phyloP scores from a whole-genome alignment of 2,329 filamentous ascomycete species.

The Biscogniauxia mediterranea region DNA sequence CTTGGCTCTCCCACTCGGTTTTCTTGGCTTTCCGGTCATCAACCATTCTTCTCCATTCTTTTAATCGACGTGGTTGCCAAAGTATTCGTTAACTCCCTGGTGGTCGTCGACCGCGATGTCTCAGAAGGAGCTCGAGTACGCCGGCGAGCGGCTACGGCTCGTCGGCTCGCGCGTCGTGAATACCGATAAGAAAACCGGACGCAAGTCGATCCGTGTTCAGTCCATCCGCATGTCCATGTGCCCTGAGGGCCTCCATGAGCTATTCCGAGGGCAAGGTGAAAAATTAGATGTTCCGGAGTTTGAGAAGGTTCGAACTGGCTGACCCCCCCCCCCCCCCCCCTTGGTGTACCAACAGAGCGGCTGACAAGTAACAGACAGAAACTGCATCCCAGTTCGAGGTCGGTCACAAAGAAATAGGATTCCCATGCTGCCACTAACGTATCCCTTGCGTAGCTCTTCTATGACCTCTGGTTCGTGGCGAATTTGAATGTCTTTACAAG shows the following conservation, averaged over 20 bases:
- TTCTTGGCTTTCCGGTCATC: neutral
- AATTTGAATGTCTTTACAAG: conserved; percentile 63
- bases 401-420: conserved; percentile 1
- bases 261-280: conserved; percentile 12
- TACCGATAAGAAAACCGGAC: conserved; percentile 9
- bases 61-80: neutral
- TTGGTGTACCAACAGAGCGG: neutral
- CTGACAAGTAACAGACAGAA: conserved; percentile 20
- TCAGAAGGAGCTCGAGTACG: conserved; percentile 23
- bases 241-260: neutral
- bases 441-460: conserved; percentile 49
- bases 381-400: conserved; percentile 26
- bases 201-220: conserved; percentile 2
- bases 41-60: neutral
- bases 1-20: neutral
- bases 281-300: conserved; percentile 19
- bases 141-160: conserved; percentile 21
- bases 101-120: neutral
- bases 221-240: neutral
- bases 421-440: neutral
- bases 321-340: too few relatives aligned
- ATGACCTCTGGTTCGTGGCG: conserved; percentile 61
- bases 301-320: conserved; percentile 15
- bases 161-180: conserved; percentile 23
- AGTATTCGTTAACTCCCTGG: neutral